Percentiles rank a stretch among this genome's conserved stretches.
phyloP scores from a whole-genome alignment of 768 basidiomycete species.

The Solioccasus polychromus region DNA sequence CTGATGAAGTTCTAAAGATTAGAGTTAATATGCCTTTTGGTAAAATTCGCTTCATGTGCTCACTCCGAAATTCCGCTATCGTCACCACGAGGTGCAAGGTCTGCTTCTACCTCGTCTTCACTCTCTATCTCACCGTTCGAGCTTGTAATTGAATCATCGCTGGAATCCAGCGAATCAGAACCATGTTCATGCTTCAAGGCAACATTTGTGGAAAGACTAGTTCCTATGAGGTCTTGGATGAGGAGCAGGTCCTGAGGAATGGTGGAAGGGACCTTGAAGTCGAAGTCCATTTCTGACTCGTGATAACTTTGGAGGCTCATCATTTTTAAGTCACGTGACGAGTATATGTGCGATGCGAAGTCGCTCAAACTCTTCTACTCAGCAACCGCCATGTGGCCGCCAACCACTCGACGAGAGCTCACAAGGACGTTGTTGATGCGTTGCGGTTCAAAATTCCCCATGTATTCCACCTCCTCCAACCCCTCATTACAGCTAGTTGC shows the following conservation, averaged over 20 bases:
- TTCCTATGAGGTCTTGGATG: slow-evolving; percentile 64
- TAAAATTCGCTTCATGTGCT: slow-evolving; percentile 9
- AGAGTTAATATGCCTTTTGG: slow-evolving; percentile 15
- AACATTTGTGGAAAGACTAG: slow-evolving; percentile 6
- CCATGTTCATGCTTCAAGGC: neutral
- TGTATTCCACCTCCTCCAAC: slow-evolving; percentile 58
- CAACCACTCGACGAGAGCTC: slow-evolving; percentile 4
- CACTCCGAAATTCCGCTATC: slow-evolving; percentile 28
- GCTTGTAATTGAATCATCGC: slow-evolving; percentile 52
- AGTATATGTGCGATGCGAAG: no score
- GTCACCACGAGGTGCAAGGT: slow-evolving; percentile 45
- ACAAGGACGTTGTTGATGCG: neutral
- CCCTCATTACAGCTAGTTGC: slow-evolving; percentile 77
- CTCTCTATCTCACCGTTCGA: slow-evolving; percentile 54
- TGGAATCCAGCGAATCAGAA: slow-evolving; percentile 12
- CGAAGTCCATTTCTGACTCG: slow-evolving; percentile 22
- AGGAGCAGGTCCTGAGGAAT: slow-evolving; percentile 74
- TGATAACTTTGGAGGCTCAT: neutral
- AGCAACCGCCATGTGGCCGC: slow-evolving; percentile 13
- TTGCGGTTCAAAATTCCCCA: neutral
- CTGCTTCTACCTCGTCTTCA: slow-evolving; percentile 73
- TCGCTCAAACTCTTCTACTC: neutral
- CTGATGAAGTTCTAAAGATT: slow-evolving; percentile 25
- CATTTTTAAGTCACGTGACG: slow-evolving; percentile 24
- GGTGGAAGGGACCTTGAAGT: slow-evolving; percentile 59